Base-by-base conservation (phyloP, 768 basidiomycete species). In the Agrocybe praecox region DNA sequence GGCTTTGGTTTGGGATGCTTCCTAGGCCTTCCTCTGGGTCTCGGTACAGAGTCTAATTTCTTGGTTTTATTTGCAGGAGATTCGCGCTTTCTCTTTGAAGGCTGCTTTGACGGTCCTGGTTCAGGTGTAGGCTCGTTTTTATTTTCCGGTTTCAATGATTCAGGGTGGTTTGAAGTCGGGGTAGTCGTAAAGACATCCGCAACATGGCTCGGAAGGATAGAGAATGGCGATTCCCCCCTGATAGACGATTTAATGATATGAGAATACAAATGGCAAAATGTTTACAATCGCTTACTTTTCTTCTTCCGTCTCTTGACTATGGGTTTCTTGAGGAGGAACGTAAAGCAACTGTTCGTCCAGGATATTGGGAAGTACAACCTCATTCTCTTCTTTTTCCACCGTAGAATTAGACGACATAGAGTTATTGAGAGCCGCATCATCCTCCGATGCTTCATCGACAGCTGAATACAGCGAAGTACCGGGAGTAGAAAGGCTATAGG, bases 401-500 rank as follows among this genome's bases (percentile, higher is more conserved):
- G 69, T 66, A 8, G 68, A 71, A 40, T 63, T 61, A n/a, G 73
- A 72, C n/a, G 69, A 67, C 40, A 67, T 54, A 11, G 74, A 73
- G 52, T 68, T 67, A 34, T 71, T 67, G 6, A 61, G 61, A 32
- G 61, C 66, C 7, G 57, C 64, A n/a, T 67, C 64, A 18, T 73
- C 70, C 21, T 71, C 72, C 11, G 67, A 65, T 6, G 60, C 66
- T 32, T 58, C 54, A 6, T 55, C 55, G 18, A 56, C 18, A 18
- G 61, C 56, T 46, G 51, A 49, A 26, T 60, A 42, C 15, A 48
- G 23, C 17, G 69, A 58, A 14, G 59, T 33, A 17, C 61, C 65
- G 12, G 79, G 80, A 1, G 79, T 78, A 0, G 81, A 81, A 36
- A 83, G 71, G 57, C 76, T 78, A 47, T 77, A 77, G 1, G 81